Evolutionary conservation across 2,329 filamentous ascomycete genomes (phyloP).

Genomic region (Hypocreales sp.): DNA sequence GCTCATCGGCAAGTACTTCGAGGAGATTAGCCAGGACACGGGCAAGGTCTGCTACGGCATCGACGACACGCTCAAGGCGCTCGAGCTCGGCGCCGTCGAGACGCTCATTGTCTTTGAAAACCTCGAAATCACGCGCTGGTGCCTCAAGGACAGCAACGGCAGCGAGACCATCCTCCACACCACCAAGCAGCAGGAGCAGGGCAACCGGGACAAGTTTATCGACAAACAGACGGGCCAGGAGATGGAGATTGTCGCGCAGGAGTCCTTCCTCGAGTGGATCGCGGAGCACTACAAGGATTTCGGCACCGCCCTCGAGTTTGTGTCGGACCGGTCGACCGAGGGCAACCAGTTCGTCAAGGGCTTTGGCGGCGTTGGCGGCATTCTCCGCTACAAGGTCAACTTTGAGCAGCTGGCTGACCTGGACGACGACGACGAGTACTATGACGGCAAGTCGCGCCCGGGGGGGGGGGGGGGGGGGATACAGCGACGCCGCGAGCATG

Average conservation of each 20-base stretch:
- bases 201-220: constrained; percentile 70
- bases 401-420: constrained; percentile 95
- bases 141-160: constrained; percentile 65
- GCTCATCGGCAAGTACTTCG: constrained; percentile 96
- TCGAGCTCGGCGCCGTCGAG: constrained; percentile 91
- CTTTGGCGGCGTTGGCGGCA: constrained; percentile 93
- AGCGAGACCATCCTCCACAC: constrained; percentile 67
- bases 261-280: constrained; percentile 98
- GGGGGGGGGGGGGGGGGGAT: too few species aligned
- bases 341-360: constrained; percentile 99
- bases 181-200: constrained; percentile 60
- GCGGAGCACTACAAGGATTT: constrained; percentile 98
- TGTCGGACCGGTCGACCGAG: constrained; percentile 92
- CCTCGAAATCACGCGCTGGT: constrained; percentile 84
- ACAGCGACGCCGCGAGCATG: too few species aligned
- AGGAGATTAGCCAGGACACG: constrained; percentile 96
- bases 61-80: constrained; percentile 90
- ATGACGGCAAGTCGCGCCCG: constrained; percentile 46
- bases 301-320: constrained; percentile 88
- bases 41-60: constrained; percentile 97
- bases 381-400: constrained; percentile 99
- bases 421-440: constrained; percentile 92
- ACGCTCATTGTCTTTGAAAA: constrained; percentile 95
- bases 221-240: constrained; percentile 93
- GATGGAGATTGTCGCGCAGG: constrained; percentile 83